These are phyloP conservation scores for Xylaria sp. DNA, from an alignment of 2,329 filamentous ascomycete genomes.

Conservation along the genomic window DNA sequence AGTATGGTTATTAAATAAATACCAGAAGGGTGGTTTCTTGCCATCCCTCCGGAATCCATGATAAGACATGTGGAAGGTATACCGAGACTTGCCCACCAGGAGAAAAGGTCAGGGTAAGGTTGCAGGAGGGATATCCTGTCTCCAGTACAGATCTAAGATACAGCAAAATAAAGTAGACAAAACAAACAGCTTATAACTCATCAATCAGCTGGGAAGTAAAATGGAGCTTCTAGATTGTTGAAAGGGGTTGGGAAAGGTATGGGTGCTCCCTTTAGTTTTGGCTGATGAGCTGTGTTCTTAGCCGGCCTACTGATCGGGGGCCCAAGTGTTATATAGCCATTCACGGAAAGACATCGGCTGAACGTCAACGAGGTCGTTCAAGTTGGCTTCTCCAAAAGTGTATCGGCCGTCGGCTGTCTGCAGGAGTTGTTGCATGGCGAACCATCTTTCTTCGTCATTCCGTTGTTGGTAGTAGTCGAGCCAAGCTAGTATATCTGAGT, in stretches of 20 bases:
- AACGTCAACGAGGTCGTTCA: slow-evolving; percentile 59
- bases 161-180: background rate
- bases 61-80: background rate
- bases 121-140: slow-evolving; percentile 10
- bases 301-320: slow-evolving; percentile 30
- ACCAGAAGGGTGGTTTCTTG: too few species aligned
- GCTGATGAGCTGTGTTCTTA: background rate
- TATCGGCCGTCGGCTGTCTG: slow-evolving; percentile 73
- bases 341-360: slow-evolving; percentile 57
- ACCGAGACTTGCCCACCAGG: background rate
- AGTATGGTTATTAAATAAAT: too few species aligned
- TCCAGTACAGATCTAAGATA: slow-evolving; percentile 24
- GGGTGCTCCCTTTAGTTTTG: background rate
- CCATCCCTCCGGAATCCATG: too few species aligned
- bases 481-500: slow-evolving; percentile 49
- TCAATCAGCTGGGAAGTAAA: background rate
- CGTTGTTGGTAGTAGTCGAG: slow-evolving; percentile 51
- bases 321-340: slow-evolving; percentile 61
- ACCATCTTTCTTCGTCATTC: slow-evolving; percentile 55
- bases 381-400: slow-evolving; percentile 63
- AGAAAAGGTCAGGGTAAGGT: background rate
- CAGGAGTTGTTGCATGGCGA: slow-evolving; percentile 65
- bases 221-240: background rate
- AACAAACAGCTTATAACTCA: background rate
- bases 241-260: background rate